phyloP scores from a whole-genome alignment of 331 rosid genomes.

The Quercus tomentella region DNA sequence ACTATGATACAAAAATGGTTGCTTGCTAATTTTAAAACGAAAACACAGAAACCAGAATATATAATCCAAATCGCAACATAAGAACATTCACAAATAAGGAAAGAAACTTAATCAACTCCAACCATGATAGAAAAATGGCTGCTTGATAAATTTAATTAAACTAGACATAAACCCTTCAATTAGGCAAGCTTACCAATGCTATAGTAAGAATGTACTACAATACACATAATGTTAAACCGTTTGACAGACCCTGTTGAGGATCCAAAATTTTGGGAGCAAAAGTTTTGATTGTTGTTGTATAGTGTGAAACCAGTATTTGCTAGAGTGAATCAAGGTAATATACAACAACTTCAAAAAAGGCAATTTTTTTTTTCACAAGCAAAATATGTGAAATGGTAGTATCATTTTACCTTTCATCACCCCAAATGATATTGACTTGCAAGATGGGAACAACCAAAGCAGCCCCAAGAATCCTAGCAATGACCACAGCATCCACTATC shows the following conservation, averaged over 20 bases:
- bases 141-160: neutral
- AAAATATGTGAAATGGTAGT: neutral
- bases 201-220: too few relatives aligned
- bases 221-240: too few relatives aligned
- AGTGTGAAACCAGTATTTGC: too few relatives aligned
- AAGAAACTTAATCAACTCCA: neutral
- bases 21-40: too few relatives aligned
- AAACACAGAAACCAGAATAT: neutral
- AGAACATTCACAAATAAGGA: neutral
- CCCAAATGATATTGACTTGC: slow-evolving; percentile 98
- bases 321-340: too few relatives aligned
- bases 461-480: slow-evolving; percentile 98
- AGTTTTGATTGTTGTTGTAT: too few relatives aligned
- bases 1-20: too few relatives aligned
- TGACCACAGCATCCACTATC: slow-evolving; percentile 94
- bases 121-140: neutral
- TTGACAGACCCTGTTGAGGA: too few relatives aligned
- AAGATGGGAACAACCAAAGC: slow-evolving; percentile 88
- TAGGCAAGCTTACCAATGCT: too few relatives aligned
- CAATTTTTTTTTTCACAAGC: neutral
- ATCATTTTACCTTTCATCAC: slow-evolving; percentile 79
- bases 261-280: too few relatives aligned
- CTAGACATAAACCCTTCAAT: too few relatives aligned
- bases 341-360: too few relatives aligned
- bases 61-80: neutral